A percentile compares a stretch with the other conserved stretches of the same genome.
These are phyloP conservation scores for Euphorbia celastroides DNA, from an alignment of 441 rosid genomes.

Conservation along the genomic window DNA sequence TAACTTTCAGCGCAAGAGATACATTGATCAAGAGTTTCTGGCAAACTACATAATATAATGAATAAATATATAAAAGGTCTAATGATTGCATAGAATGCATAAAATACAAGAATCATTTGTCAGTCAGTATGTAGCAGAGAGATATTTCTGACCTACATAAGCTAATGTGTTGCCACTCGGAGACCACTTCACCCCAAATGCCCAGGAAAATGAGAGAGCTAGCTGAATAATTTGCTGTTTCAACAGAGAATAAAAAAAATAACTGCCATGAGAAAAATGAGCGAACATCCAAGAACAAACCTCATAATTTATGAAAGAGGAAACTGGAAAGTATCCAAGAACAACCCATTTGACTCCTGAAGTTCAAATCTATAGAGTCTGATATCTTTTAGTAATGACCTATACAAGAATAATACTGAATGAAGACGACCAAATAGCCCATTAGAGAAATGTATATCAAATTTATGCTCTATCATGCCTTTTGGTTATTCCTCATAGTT, in stretches of 20 bases:
- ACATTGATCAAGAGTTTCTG: background rate
- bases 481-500: background rate
- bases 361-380: background rate
- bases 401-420: background rate
- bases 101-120: background rate
- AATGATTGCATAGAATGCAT: background rate
- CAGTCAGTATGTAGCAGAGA: conserved; percentile 9
- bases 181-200: conserved; percentile 99
- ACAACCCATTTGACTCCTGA: background rate
- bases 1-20: background rate
- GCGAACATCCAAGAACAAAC: conserved; percentile 2
- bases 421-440: background rate
- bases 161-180: conserved; percentile 97
- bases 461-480: background rate
- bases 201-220: conserved; percentile 97
- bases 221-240: conserved; percentile 96
- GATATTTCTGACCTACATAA: conserved; percentile 78
- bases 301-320: background rate
- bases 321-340: background rate
- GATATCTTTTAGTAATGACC: background rate
- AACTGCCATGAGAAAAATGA: conserved; percentile 10
- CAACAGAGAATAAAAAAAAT: conserved; percentile 19
- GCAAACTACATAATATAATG: background rate
- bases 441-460: background rate
- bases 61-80: background rate